These are phyloP conservation scores for Ilex paraguariensis DNA, from an alignment of 305 asterid species.

Conservation along the genomic window DNA sequence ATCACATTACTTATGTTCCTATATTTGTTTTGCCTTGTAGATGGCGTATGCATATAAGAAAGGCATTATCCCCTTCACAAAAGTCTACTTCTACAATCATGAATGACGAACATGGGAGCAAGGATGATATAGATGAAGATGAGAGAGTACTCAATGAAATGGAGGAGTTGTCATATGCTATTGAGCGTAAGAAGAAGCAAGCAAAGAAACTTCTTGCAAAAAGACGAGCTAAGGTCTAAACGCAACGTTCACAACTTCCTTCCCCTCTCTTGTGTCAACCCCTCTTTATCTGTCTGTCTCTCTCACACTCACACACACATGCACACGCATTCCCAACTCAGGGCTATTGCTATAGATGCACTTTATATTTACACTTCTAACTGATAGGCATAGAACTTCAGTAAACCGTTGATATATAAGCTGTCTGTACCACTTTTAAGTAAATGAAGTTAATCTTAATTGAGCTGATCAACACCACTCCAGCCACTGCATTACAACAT, in stretches of 20 bases:
- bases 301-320: background rate
- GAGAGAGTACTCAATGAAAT: conserved; percentile 68
- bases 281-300: background rate
- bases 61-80: conserved; percentile 71
- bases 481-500: no score
- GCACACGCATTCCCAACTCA: no score
- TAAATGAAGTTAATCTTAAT: no score
- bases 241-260: background rate
- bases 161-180: conserved; percentile 76
- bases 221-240: conserved; percentile 68
- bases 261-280: no score
- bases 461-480: no score
- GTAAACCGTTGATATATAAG: no score
- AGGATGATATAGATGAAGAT: conserved; percentile 57
- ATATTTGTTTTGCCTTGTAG: conserved; percentile 24
- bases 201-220: conserved; percentile 60
- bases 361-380: no score
- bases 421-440: no score
- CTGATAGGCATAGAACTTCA: no score
- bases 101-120: conserved; percentile 35
- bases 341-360: no score
- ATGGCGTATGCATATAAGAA: conserved; percentile 81
- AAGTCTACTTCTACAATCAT: conserved; percentile 35
- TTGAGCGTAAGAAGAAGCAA: conserved; percentile 75
- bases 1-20: conserved; percentile 4